Conservation (phyloP, 192 early-diverging fungal species). For the Mortierella hygrophila region DNA sequence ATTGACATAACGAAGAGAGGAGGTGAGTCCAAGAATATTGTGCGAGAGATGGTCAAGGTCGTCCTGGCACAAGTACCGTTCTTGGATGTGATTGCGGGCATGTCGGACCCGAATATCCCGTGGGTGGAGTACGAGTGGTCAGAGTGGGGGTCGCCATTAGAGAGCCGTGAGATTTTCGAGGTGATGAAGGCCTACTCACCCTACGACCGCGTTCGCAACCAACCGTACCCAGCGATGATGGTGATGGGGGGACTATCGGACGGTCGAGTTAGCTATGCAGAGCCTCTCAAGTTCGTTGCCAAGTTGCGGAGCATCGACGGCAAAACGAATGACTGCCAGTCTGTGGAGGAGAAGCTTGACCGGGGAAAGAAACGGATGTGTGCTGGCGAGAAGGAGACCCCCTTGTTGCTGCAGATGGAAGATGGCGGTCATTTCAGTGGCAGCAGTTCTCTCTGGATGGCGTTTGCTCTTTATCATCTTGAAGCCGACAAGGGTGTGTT, state of each 20-base stretch:
- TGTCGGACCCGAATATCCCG: conserved; percentile 36
- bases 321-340: conserved; percentile 51
- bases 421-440: conserved; percentile 47
- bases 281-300: conserved; percentile 53
- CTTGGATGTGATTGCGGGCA: conserved; percentile 50
- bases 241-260: conserved; percentile 40
- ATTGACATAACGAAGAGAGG: not conserved
- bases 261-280: conserved; percentile 37
- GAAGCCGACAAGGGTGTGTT: conserved; percentile 12
- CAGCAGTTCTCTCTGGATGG: conserved; percentile 45
- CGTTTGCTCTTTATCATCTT: conserved; percentile 46
- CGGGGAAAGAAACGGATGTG: conserved; percentile 22
- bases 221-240: conserved; percentile 54
- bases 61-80: conserved; percentile 52
- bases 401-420: conserved; percentile 43
- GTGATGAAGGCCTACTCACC: conserved; percentile 50
- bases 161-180: conserved; percentile 44
- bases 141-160: conserved; percentile 52
- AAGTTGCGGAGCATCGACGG: conserved; percentile 44
- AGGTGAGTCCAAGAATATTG: conserved; percentile 20
- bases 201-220: conserved; percentile 44
- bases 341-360: not conserved
- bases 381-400: conserved; percentile 36
- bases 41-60: conserved; percentile 49
- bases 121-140: conserved; percentile 56